Conservation (phyloP, 2,329 filamentous ascomycete species). For the Cytospora mali region DNA sequence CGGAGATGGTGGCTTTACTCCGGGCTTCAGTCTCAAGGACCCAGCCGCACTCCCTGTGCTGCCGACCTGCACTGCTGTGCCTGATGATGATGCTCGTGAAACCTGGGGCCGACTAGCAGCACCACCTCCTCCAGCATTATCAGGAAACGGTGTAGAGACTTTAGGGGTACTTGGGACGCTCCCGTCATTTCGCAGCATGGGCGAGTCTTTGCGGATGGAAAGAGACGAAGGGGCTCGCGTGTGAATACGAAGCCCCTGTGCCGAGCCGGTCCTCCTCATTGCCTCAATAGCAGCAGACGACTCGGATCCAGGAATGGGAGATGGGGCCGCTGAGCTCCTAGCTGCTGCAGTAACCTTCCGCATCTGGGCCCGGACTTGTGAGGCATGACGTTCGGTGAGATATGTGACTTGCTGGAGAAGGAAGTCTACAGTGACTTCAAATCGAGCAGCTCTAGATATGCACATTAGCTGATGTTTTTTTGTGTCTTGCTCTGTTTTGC, state of each 20-base stretch:
- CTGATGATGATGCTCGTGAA: constrained; percentile 52
- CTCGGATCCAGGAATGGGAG: constrained; percentile 58
- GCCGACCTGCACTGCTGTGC: constrained; percentile 41
- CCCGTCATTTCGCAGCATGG: constrained; percentile 51
- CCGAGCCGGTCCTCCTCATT: constrained; percentile 55
- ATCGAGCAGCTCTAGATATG: constrained; percentile 64
- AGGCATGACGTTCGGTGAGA: constrained; percentile 87
- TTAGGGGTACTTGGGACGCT: constrained; percentile 48
- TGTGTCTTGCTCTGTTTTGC: neutral
- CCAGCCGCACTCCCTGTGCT: constrained; percentile 20
- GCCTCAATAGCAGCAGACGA: constrained; percentile 44
- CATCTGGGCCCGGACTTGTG: constrained; percentile 88
- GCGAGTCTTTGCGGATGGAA: constrained; percentile 61
- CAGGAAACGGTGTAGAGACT: constrained; percentile 36
- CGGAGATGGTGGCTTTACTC: constrained; percentile 28
- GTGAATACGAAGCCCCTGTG: constrained; percentile 36
- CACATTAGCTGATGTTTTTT: neutral
- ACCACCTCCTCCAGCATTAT: neutral
- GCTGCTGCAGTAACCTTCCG: constrained; percentile 66
- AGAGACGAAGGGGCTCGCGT: constrained; percentile 55
- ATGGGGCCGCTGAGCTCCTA: constrained; percentile 57
- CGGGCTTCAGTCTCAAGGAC: constrained; percentile 34
- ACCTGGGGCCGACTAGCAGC: constrained; percentile 46
- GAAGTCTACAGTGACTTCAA: constrained; percentile 85
- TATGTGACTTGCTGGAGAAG: constrained; percentile 91